phyloP scores from a whole-genome alignment of 352 stramenopile species.

The Albugo laibachii region DNA sequence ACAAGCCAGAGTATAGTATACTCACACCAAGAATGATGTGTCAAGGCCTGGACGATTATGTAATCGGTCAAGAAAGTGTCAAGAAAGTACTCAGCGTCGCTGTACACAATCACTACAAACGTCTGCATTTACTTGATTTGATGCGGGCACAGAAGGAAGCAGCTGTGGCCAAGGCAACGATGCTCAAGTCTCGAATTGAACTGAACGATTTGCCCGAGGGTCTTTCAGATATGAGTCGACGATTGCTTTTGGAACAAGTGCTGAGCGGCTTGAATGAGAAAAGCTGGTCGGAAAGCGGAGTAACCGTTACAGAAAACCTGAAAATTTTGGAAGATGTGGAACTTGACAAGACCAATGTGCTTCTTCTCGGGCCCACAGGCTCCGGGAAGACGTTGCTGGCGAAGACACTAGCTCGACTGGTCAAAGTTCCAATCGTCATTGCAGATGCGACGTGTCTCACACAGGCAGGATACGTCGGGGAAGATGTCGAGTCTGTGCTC shows the following conservation, averaged over 20 bases:
- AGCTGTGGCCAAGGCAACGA: slow-evolving; percentile 14
- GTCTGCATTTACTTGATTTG: slow-evolving; percentile 57
- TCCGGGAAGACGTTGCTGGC: slow-evolving; percentile 94
- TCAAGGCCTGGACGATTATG: slow-evolving; percentile 89
- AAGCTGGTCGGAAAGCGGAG: slow-evolving; percentile 8
- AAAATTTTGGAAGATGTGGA: slow-evolving; percentile 77
- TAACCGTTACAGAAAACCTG: slow-evolving; percentile 3
- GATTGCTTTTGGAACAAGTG: slow-evolving; percentile 40
- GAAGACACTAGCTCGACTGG: slow-evolving; percentile 89
- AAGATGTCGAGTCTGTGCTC: slow-evolving; percentile 96
- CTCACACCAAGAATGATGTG: slow-evolving; percentile 88
- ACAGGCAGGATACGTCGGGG: slow-evolving; percentile 95
- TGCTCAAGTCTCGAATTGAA: slow-evolving; percentile 12
- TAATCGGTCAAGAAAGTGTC: slow-evolving; percentile 93
- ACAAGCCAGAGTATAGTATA: slow-evolving; percentile 6
- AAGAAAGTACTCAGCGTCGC: slow-evolving; percentile 92
- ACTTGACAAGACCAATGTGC: slow-evolving; percentile 97
- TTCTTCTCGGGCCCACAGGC: slow-evolving; percentile 90
- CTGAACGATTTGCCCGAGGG: slow-evolving; percentile 15
- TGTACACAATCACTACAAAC: slow-evolving; percentile 98
- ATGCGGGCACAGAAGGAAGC: slow-evolving; percentile 22
- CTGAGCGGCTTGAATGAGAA: slow-evolving; percentile 22
- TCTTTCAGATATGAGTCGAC: slow-evolving; percentile 22
- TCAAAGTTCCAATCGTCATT: slow-evolving; percentile 95
- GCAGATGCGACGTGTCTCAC: slow-evolving; percentile 94